Evolutionary conservation across 2,329 filamentous ascomycete genomes (phyloP).

Genomic region (Hymenoscyphus fraxineus): DNA sequence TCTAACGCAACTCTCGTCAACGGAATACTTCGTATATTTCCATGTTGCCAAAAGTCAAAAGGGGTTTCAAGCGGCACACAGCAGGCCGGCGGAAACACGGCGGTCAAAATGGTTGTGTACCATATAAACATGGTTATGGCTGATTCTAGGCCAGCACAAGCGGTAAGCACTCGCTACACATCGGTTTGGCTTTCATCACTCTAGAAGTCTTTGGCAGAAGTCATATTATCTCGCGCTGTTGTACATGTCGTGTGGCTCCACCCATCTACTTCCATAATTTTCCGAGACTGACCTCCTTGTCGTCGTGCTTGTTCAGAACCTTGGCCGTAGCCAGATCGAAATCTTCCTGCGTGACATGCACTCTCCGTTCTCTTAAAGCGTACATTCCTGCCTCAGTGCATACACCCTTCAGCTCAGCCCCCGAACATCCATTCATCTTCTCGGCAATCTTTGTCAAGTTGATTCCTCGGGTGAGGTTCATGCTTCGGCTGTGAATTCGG

Average conservation of each 20-base stretch:
- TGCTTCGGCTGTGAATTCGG: slow-evolving; percentile 93
- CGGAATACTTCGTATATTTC: neutral
- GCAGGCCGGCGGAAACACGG: neutral
- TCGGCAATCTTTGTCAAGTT: slow-evolving; percentile 98
- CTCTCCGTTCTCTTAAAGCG: slow-evolving; percentile 86
- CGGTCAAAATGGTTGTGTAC: neutral
- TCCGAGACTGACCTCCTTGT: slow-evolving; percentile 89
- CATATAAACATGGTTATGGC: neutral
- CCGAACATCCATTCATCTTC: slow-evolving; percentile 99
- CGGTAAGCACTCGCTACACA: neutral
- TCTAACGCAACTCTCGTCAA: neutral
- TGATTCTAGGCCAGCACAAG: neutral
- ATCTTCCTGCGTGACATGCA: slow-evolving; percentile 98
- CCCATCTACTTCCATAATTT: slow-evolving; percentile 73
- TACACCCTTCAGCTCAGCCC: slow-evolving; percentile 96
- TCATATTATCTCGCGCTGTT: slow-evolving; percentile 20
- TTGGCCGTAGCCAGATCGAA: slow-evolving; percentile 98
- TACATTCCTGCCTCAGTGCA: slow-evolving; percentile 99
- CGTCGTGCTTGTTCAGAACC: slow-evolving; percentile 99
- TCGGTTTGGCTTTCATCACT: neutral
- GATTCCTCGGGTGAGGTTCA: slow-evolving; percentile 97
- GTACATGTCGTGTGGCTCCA: slow-evolving; percentile 27
- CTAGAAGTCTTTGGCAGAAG: neutral
- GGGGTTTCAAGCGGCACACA: neutral
- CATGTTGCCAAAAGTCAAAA: neutral